Evolutionary conservation across 2,329 filamentous ascomycete species (phyloP), one percentile per base, ranked within the genome.

Genomic region (Verticillium nubilum): DNA sequence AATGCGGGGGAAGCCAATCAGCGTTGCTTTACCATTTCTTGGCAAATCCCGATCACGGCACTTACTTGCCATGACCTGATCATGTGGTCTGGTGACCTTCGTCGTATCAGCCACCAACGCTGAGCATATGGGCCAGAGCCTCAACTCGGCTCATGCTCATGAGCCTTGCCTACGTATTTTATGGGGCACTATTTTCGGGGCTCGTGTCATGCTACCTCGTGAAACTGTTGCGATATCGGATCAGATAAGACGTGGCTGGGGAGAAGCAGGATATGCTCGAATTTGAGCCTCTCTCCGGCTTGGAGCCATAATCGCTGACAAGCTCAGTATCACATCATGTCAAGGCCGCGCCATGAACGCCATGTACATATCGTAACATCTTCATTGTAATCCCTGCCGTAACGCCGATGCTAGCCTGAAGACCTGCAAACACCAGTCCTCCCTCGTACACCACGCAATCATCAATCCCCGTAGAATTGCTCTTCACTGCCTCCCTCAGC

Each of bases 391-490:
- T 10, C 19, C 42, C 2, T 15, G 17, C 52, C 54, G 33, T 58
- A 63, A 63, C 62, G 62, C 62, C 62, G 50, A 59, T 62, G 52
- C 62, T 59, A 37, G 42, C 42, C 42, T 23, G 19, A 47, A 47
- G 42, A 23, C 42, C 19, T 47, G 42, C 19, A 23, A 12, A 23
- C 29, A 6, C 19, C 42, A 5, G 42, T 47, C 42, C 12, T 47
- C n/a, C 42, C 19, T 47, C 42, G 42, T 47, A 47, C 42, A 47
- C 12, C 42, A 19, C 7, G 13, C 37, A n/a, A 25, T 47, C 42
- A 83, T 65, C 85, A 69, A 60, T 85, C 78, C 66, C 86, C 78
- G 69, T 80, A 81, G 62, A 80, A 80, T 62, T 74, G 70, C 67
- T 84, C 79, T 63, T 84, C 72, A 59, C 79, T 83, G 2, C 80